Evolutionary conservation across 305 asterid genomes (phyloP), one percentile per base, ranked within the genome.

Genomic region (Striga hermonthica): DNA sequence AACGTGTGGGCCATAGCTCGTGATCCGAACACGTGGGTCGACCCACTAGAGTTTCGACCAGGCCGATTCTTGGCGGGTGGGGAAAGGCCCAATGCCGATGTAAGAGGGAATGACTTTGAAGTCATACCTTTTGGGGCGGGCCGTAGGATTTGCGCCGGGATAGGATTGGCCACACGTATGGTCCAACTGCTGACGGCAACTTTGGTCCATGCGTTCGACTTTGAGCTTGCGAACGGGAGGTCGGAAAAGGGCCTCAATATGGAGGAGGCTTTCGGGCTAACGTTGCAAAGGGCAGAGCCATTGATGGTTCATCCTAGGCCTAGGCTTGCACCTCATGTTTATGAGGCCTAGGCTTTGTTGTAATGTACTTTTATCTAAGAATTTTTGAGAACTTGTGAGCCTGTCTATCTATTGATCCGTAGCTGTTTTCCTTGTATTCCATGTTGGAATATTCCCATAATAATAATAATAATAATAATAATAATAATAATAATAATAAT

Each of bases 31-130:
- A 8, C 22, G 22, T 53, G 58, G 58, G 37, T 37, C 4, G 58
- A 53, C 11, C 58, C 58, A 22, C 58, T 53, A 5, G 58, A 16
- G 58, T 53, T 53, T 53, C 58, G 58, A n/a, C 58, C 58, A 1
- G 58, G 8, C 4, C 34, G 58, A 1, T 53, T 53, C 37, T 8
- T 53, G 15, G 1, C 11, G 1, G 37, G 37, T 53, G 58, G 37
- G 4, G 58, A 53, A 16, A 15, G 58, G 12, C 58, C 58, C 37
- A 53, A 53, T 53, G 58, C 12, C 0, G 6, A 53, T 53, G 58
- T 53, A 2, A 15, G 4, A 53, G 58, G 58, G 4, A 52, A 16
- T 15, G 36, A 52, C 7, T 52, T 15, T 7, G 57, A 16, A 12
- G 4, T 53, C 0, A 53, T 53, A 16, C 58, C 58, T 3, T 53